Conservation (phyloP, 164 flowering plant species). For the Stephania cephalantha region DNA sequence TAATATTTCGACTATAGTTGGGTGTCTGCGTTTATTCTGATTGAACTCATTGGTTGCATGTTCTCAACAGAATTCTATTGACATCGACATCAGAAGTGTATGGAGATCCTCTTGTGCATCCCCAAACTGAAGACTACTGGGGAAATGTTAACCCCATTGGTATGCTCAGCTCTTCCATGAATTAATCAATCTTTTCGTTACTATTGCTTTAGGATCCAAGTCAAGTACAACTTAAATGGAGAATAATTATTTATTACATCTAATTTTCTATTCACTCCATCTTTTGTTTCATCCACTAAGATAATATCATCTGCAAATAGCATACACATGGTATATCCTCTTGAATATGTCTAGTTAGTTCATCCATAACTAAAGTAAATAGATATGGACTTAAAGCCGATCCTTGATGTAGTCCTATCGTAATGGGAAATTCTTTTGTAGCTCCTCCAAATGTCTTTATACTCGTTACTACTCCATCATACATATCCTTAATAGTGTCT, state of each 20-base stretch:
- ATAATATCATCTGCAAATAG: too few species aligned
- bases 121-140: conserved; percentile 91
- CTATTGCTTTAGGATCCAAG: background rate
- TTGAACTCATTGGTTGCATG: conserved; percentile 5
- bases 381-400: too few species aligned
- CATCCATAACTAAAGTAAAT: too few species aligned
- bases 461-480: too few species aligned
- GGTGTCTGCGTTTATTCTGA: background rate
- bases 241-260: background rate
- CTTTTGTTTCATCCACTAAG: too few species aligned
- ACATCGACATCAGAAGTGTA: conserved; percentile 97
- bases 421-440: too few species aligned
- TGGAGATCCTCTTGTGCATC: conserved; percentile 98
- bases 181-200: background rate
- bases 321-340: too few species aligned
- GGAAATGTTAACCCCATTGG: conserved; percentile 99
- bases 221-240: background rate
- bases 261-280: too few species aligned
- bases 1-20: background rate
- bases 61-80: conserved; percentile 61
- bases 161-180: conserved; percentile 20
- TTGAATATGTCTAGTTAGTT: too few species aligned
- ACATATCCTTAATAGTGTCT: too few species aligned
- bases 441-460: too few species aligned
- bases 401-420: too few species aligned